phyloP scores from a whole-genome alignment of 1,139 yeast species.

The Hyphopichia pseudoburtonii region DNA sequence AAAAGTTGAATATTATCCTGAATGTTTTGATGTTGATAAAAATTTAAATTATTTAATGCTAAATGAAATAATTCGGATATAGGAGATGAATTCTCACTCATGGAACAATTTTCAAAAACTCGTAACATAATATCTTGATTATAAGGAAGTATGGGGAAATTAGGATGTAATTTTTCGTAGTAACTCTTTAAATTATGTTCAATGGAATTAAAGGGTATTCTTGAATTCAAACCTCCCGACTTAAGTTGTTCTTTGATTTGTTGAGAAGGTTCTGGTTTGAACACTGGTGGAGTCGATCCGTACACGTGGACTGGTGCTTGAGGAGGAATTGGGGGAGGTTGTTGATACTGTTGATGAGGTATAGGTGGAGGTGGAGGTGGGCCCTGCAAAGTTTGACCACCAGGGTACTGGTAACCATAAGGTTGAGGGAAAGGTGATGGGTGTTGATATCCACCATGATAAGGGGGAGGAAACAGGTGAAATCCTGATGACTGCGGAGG shows the following conservation, averaged over 20 bases:
- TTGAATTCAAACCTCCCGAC: too few relatives aligned
- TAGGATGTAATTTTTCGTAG: slow-evolving; percentile 53
- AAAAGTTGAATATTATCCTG: slow-evolving; percentile 37
- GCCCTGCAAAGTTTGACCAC: not conserved
- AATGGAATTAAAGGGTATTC: slow-evolving; percentile 14
- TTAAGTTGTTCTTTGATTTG: too few relatives aligned
- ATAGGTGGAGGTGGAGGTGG: not conserved
- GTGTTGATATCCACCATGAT: not conserved
- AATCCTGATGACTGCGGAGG: not conserved
- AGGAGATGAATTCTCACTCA: too few relatives aligned
- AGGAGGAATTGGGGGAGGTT: slow-evolving; percentile 3
- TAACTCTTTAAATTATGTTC: slow-evolving; percentile 35
- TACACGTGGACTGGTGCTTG: not conserved
- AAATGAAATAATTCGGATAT: slow-evolving; percentile 46
- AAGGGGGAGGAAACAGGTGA: not conserved
- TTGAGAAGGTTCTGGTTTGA: too few relatives aligned
- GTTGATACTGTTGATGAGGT: slow-evolving; percentile 4
- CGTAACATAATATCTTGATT: slow-evolving; percentile 35
- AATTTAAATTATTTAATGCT: slow-evolving; percentile 48
- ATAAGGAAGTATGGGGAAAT: slow-evolving; percentile 59
- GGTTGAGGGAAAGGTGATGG: not conserved
- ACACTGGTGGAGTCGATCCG: too few relatives aligned
- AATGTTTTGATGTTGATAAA: slow-evolving; percentile 32
- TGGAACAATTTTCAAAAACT: slow-evolving; percentile 16
- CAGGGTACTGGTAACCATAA: slow-evolving; percentile 1